Base-by-base conservation (phyloP, 257 asterid genomes). In the Gentiana macrophylla region DNA sequence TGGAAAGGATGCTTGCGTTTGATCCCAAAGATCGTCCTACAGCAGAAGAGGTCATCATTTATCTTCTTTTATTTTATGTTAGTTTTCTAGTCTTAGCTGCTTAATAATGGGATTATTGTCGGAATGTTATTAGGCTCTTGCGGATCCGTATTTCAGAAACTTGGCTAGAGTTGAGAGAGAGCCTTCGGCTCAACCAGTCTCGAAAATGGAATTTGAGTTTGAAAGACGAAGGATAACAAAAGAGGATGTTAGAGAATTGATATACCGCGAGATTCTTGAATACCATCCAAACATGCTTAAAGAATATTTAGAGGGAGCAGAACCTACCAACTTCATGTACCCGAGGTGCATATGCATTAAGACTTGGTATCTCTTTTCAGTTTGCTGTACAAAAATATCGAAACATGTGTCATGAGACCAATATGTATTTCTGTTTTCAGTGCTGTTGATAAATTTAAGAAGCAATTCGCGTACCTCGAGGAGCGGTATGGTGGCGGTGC, bases 171-270 rank as follows among this genome's bases (percentile, higher is more conserved):
- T 88, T 50, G 97, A 91, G 78, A 83, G 98, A 71, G 98, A 91
- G 57, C 98, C 98, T 65, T 79, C 90, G 24, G 84, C 98, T 47
- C 98, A 88, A 55, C 93, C 97, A 0, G 93, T 91, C 47, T 83
- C 95, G 35, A 91, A 91, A 76, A 83, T 91, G 96, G 98, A 91
- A 72, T 91, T 91, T 49, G 98, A 91, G 65, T 91, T 91, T 72
- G 98, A 91, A 74, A 84, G 98, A 65, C 78, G 97, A 62, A 83
- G 98, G 73, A 72, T 91, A 37, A 88, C 95, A 32, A 91, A 88
- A 77, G 98, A 91, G 52, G 97, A 85, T 50, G 92, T 91, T 13
- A 67, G 97, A 55, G 97, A 91, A 78, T 57, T 91, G 67, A 91
- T 91, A 47, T 91, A 88, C 73, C 73, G 93, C 37, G 98, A 91